These are phyloP conservation scores for Lactifluus volemus DNA, from an alignment of 768 basidiomycete genomes.

Conservation along the genomic window DNA sequence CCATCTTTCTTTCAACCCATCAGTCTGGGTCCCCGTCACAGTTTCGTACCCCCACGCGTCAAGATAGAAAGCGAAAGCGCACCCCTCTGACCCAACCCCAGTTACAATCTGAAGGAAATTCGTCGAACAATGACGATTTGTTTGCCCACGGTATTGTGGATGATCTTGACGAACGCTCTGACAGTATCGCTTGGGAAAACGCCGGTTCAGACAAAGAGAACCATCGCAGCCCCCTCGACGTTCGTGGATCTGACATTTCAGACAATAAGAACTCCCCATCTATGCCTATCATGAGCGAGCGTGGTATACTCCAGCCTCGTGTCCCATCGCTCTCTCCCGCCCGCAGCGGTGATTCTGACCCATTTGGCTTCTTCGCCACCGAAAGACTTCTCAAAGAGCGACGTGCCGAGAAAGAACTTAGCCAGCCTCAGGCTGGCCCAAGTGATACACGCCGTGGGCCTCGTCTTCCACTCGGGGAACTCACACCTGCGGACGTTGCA, in stretches of 20 bases:
- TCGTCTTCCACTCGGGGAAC: slow-evolving; percentile 13
- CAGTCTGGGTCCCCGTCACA: slow-evolving; percentile 4
- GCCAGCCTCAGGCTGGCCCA: background rate
- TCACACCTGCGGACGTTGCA: background rate
- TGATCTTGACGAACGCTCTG: slow-evolving; percentile 9
- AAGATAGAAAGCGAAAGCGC: slow-evolving; percentile 9
- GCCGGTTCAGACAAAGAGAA: slow-evolving; percentile 20
- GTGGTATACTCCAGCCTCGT: slow-evolving; percentile 20
- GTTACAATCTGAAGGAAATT: slow-evolving; percentile 1
- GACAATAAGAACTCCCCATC: background rate
- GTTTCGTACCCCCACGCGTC: slow-evolving; percentile 16
- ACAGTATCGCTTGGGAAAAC: slow-evolving; percentile 16
- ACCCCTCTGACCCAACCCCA: slow-evolving; percentile 2
- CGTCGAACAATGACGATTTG: slow-evolving; percentile 12
- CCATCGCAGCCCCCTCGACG: background rate
- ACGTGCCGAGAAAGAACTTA: background rate
- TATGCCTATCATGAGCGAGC: slow-evolving; percentile 7
- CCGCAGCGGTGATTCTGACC: slow-evolving; percentile 15
- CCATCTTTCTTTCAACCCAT: slow-evolving; percentile 3
- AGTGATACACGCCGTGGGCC: slow-evolving; percentile 1
- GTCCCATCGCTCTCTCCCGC: background rate
- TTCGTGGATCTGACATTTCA: slow-evolving; percentile 5
- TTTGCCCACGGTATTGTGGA: slow-evolving; percentile 16
- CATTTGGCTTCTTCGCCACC: slow-evolving; percentile 19
- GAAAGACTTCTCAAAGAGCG: slow-evolving; percentile 17